Conservation (phyloP, 257 asterid species). For the Nicotiana paniculata region DNA sequence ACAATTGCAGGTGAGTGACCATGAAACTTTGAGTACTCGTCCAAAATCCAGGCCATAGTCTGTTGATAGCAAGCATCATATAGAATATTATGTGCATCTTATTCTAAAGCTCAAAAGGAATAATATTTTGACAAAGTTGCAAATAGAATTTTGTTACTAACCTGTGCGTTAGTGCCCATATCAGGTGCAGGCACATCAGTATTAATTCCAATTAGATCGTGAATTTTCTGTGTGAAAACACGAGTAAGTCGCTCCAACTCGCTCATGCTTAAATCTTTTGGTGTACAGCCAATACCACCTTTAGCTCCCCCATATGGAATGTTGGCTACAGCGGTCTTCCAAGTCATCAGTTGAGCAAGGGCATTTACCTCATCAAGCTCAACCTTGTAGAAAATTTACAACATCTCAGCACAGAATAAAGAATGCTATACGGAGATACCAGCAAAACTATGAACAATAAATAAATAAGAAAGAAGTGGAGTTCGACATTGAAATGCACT, state of each 20-base stretch:
- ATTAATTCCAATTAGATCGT: slow-evolving; percentile 85
- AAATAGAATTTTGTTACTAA: slow-evolving; percentile 8
- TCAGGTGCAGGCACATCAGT: slow-evolving; percentile 98
- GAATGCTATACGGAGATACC: background rate
- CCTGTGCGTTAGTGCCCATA: slow-evolving; percentile 99
- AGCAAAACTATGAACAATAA: background rate
- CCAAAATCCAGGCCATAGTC: slow-evolving; percentile 99
- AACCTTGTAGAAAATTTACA: slow-evolving; percentile 38
- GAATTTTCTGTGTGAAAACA: slow-evolving; percentile 92
- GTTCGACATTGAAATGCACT: background rate
- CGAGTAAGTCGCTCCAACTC: slow-evolving; percentile 97
- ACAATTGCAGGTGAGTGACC: slow-evolving; percentile 95
- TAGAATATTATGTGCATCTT: background rate
- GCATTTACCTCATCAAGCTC: slow-evolving; percentile 98
- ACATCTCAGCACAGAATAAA: slow-evolving; percentile 16
- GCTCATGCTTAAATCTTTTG: slow-evolving; percentile 62
- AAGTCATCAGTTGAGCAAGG: slow-evolving; percentile 97
- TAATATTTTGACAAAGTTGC: background rate
- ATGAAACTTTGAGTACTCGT: slow-evolving; percentile 92
- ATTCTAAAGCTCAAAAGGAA: background rate
- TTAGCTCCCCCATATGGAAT: slow-evolving; percentile 97
- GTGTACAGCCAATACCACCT: slow-evolving; percentile 90
- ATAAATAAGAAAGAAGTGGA: too few species aligned
- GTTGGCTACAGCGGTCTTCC: slow-evolving; percentile 97
- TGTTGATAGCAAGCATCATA: slow-evolving; percentile 24